phyloP scores from a whole-genome alignment of 495 filamentous ascomycete species.

The Daldinia concentrica region DNA sequence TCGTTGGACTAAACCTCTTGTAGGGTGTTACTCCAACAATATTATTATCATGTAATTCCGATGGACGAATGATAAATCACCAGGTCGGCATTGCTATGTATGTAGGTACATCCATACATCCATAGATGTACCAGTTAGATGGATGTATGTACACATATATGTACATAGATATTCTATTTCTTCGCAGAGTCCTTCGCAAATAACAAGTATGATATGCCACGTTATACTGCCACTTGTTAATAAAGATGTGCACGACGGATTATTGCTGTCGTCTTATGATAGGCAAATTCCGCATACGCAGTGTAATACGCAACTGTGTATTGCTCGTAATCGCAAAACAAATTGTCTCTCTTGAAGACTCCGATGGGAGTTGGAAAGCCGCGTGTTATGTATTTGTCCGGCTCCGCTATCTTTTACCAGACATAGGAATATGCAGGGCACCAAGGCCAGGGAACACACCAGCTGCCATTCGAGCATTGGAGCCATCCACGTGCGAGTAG shows the following conservation, averaged over 20 bases:
- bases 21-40: constrained; percentile 25
- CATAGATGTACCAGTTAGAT: no score
- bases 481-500: neutral
- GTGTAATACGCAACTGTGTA: neutral
- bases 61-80: constrained; percentile 19
- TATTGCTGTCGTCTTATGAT: constrained; percentile 26
- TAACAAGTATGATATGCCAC: constrained; percentile 32
- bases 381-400: constrained; percentile 23
- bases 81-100: neutral
- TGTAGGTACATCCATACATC: no score
- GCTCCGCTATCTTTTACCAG: constrained; percentile 27
- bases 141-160: no score
- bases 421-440: neutral
- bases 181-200: constrained; percentile 36
- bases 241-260: constrained; percentile 22
- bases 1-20: constrained; percentile 1
- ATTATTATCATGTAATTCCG: constrained; percentile 33
- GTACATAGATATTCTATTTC: constrained; percentile 15
- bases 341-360: constrained; percentile 16
- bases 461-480: constrained; percentile 17
- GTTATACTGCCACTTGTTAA: constrained; percentile 41
- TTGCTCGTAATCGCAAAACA: neutral
- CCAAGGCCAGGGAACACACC: neutral
- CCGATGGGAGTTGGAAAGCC: constrained; percentile 21
- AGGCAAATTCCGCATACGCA: constrained; percentile 18